Evolutionary conservation across 164 flowering plant species (phyloP).

Genomic region (Aristolochia fimbriata): DNA sequence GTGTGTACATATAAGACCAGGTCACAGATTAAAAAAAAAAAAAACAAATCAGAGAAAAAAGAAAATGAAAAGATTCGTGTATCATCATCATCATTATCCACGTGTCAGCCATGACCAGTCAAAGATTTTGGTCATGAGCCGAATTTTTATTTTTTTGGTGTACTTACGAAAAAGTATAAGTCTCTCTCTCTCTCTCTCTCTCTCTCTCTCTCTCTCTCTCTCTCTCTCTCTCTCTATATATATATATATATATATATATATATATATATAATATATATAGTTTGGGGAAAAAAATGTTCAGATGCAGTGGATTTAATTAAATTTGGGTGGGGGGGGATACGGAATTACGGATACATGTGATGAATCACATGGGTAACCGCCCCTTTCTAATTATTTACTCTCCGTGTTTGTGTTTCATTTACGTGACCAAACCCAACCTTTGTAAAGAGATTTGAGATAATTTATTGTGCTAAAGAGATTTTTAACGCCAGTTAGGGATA

Average conservation of each 20-base stretch:
- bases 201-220: neutral
- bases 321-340: neutral
- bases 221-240: too few species aligned
- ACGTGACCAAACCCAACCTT: too few species aligned
- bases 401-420: too few species aligned
- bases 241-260: too few species aligned
- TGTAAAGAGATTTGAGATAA: too few species aligned
- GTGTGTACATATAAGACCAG: neutral
- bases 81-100: too few species aligned
- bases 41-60: too few species aligned
- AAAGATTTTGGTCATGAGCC: constrained; percentile 5
- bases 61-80: neutral
- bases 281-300: neutral
- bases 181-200: neutral
- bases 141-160: neutral
- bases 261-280: neutral
- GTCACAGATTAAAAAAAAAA: neutral
- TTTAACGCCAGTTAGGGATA: too few species aligned
- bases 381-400: too few species aligned
- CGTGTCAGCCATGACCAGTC: constrained; percentile 3
- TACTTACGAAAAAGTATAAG: neutral
- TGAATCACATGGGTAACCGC: neutral
- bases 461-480: too few species aligned
- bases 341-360: neutral
- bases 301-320: neutral